Percentiles rank a stretch among this genome's conserved stretches.
These are phyloP conservation scores for Sugiyamaella chiloensis DNA, from an alignment of 805 yeast species.

Conservation along the genomic window DNA sequence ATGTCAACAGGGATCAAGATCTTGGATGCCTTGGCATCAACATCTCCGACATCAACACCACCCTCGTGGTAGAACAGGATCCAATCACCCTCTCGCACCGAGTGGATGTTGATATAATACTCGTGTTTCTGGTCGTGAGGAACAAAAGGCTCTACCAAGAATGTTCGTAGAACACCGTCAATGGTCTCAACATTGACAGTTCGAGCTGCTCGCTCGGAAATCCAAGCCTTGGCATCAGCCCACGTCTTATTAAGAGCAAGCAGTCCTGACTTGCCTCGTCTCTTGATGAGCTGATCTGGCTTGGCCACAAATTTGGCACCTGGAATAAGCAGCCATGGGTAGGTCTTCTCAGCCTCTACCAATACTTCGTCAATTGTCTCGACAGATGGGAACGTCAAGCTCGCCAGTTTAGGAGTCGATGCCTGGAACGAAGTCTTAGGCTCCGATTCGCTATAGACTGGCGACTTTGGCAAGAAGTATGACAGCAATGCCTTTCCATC, in stretches of 20 bases:
- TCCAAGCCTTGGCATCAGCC: constrained; percentile 44
- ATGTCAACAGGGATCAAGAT: constrained; percentile 43
- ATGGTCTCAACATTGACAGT: constrained; percentile 40
- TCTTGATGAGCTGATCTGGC: constrained; percentile 47
- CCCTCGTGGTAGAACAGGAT: constrained; percentile 48
- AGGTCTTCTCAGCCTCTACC: constrained; percentile 36
- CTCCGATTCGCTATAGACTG: constrained; percentile 33
- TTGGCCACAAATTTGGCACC: constrained; percentile 44
- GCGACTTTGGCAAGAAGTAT: constrained; percentile 41
- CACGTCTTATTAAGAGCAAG: constrained; percentile 44
- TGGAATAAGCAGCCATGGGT: constrained; percentile 39
- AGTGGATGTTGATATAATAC: constrained; percentile 47
- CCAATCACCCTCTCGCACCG: constrained; percentile 47
- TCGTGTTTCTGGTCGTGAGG: constrained; percentile 46
- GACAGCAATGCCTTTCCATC: constrained; percentile 46
- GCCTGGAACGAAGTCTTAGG: constrained; percentile 33
- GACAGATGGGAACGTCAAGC: constrained; percentile 35
- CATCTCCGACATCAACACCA: constrained; percentile 48
- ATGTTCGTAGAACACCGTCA: constrained; percentile 39
- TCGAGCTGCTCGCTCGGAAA: constrained; percentile 41
- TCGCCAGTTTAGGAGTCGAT: constrained; percentile 37
- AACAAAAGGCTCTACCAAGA: constrained; percentile 47
- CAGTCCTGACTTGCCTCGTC: constrained; percentile 45
- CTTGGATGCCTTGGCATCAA: constrained; percentile 45
- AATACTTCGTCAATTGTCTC: constrained; percentile 34